These are phyloP conservation scores for Cyclospora cayetanensis DNA, from an alignment of 169 alveolate species.

Conservation along the genomic window DNA sequence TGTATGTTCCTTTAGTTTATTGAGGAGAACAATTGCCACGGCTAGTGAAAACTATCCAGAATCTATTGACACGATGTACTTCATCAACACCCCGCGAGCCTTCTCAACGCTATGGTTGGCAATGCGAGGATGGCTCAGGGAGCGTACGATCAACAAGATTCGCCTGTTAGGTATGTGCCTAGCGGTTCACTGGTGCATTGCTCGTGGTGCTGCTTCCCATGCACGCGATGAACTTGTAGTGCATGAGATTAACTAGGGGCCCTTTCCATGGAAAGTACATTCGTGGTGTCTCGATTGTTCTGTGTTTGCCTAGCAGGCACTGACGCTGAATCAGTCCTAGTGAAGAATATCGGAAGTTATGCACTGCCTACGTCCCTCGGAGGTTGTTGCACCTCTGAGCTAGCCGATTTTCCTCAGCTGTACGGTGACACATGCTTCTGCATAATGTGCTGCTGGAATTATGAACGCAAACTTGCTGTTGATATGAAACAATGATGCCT, in stretches of 20 bases:
- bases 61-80: constrained; percentile 59
- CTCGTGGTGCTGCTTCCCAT: too few species aligned
- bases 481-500: too few species aligned
- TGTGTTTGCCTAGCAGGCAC: background rate
- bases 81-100: constrained; percentile 70
- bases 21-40: constrained; percentile 37
- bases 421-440: background rate
- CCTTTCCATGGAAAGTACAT: too few species aligned
- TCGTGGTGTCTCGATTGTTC: background rate
- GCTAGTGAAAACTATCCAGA: constrained; percentile 73
- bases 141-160: constrained; percentile 70
- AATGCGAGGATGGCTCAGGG: constrained; percentile 67
- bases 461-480: too few species aligned
- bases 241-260: too few species aligned
- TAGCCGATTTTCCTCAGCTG: constrained; percentile 56
- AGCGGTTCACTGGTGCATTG: too few species aligned
- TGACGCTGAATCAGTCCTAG: constrained; percentile 45
- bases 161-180: constrained; percentile 50
- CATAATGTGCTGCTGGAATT: too few species aligned
- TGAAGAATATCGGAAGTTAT: constrained; percentile 32
- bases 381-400: constrained; percentile 49
- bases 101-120: constrained; percentile 68
- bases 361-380: constrained; percentile 67
- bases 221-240: too few species aligned
- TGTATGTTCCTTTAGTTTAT: constrained; percentile 24